Conservation (phyloP, 2,329 filamentous ascomycete genomes). For the Aspergillus ustus region DNA sequence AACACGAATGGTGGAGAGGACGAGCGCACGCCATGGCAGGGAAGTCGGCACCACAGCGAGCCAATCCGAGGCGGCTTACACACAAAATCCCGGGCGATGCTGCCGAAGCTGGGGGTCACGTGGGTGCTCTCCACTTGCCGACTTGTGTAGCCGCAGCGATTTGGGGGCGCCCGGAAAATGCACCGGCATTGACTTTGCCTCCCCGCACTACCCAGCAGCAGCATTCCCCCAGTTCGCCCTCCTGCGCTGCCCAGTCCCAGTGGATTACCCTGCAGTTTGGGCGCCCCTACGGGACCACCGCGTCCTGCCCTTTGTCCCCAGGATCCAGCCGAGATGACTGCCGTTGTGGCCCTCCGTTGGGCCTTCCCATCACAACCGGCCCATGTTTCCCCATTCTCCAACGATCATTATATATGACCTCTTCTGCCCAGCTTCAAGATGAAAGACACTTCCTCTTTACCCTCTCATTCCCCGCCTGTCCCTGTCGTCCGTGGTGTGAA, state of each 20-base stretch:
- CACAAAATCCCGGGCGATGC: conserved; percentile 27
- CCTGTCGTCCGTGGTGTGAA: neutral
- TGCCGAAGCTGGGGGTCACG: conserved; percentile 31
- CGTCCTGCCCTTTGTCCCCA: conserved; percentile 12
- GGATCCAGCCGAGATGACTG: conserved; percentile 42
- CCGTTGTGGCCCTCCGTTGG: conserved; percentile 38
- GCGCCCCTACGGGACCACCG: conserved; percentile 9
- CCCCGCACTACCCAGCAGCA: conserved; percentile 19
- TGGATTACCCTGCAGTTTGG: conserved; percentile 3
- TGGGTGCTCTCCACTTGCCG: conserved; percentile 37
- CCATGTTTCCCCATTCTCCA: conserved; percentile 22
- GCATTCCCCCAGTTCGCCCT: conserved; percentile 6
- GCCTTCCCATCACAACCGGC: conserved; percentile 21
- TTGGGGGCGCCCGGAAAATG: conserved; percentile 28
- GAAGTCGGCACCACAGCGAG: conserved; percentile 2
- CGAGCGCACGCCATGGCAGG: conserved; percentile 6
- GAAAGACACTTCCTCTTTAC: conserved; percentile 1
- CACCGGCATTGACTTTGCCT: conserved; percentile 32
- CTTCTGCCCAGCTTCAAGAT: conserved; percentile 14
- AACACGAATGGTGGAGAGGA: neutral
- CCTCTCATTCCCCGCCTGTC: neutral
- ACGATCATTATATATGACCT: conserved; percentile 35
- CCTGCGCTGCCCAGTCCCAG: neutral
- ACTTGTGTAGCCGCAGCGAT: conserved; percentile 29
- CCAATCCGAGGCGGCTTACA: conserved; percentile 12